A percentile compares a stretch with the other conserved stretches of the same genome.
Conservation (phyloP, 2,329 filamentous ascomycete genomes). For the Aspergillus ochraceus region DNA sequence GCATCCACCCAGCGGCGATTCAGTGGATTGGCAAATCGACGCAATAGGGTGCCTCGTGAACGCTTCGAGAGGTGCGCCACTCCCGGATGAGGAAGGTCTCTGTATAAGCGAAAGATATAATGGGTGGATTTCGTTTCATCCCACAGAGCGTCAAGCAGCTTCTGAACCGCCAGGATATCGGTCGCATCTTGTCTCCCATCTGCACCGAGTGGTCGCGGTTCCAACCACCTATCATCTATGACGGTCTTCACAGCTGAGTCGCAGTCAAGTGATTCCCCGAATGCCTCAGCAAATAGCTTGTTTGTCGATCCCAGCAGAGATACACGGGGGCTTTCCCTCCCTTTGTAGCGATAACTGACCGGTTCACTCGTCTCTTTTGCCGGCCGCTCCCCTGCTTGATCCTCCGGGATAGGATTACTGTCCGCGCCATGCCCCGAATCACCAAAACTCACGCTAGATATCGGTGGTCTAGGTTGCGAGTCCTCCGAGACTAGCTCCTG, state of each 20-base stretch:
- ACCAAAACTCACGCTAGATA: background rate
- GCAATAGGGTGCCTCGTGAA: constrained; percentile 65
- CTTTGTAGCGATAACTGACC: constrained; percentile 7
- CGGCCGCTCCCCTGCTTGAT: background rate
- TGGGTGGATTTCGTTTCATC: constrained; percentile 48
- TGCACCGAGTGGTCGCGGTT: constrained; percentile 37
- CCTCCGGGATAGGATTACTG: background rate
- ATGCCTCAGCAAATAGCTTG: constrained; percentile 23
- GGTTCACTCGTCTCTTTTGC: background rate
- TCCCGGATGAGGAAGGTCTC: constrained; percentile 53
- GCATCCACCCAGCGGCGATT: constrained; percentile 55
- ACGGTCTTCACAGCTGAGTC: constrained; percentile 39
- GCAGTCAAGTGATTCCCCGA: constrained; percentile 26
- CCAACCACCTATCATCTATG: constrained; percentile 18
- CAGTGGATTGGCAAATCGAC: constrained; percentile 61
- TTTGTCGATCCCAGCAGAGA: constrained; percentile 22
- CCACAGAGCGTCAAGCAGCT: constrained; percentile 43
- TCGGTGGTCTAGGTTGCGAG: background rate
- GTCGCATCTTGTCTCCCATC: constrained; percentile 28
- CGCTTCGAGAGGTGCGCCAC: constrained; percentile 50
- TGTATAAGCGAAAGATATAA: constrained; percentile 55
- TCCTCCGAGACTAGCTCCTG: background rate
- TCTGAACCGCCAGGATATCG: constrained; percentile 38
- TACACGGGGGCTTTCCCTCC: constrained; percentile 17
- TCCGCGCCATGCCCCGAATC: background rate